Evolutionary conservation across 176 grass and related monocot species (phyloP).

Genomic region (Puya raimondii): DNA sequence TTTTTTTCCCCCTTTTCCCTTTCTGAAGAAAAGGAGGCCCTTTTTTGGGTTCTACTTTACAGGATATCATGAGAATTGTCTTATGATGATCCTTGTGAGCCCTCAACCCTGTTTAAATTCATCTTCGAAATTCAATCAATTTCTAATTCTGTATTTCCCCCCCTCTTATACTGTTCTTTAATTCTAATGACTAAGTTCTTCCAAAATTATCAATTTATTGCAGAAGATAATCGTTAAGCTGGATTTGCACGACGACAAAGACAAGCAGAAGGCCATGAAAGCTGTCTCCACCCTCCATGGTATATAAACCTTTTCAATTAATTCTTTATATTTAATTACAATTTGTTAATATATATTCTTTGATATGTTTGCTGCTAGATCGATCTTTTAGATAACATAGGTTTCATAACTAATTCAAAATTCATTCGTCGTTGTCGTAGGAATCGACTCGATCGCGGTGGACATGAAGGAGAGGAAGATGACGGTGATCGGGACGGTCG

Average conservation of each 20-base stretch:
- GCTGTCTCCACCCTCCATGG: slow-evolving; percentile 60
- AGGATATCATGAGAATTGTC: too few relatives aligned
- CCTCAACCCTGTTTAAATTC: too few relatives aligned
- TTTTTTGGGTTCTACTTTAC: too few relatives aligned
- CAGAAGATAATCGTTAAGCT: slow-evolving; percentile 81
- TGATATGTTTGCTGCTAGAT: too few relatives aligned
- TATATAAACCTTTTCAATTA: slow-evolving; percentile 1
- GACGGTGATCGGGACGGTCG: slow-evolving; percentile 4
- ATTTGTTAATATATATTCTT: too few relatives aligned
- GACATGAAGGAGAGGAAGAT: slow-evolving; percentile 13
- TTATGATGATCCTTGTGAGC: too few relatives aligned
- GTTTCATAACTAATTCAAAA: too few relatives aligned
- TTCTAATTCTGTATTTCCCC: not conserved
- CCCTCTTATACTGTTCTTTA: not conserved
- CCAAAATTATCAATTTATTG: not conserved
- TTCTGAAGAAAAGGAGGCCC: too few relatives aligned
- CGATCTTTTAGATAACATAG: too few relatives aligned
- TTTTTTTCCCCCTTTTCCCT: too few relatives aligned
- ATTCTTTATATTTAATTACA: not conserved
- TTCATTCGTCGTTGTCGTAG: too few relatives aligned
- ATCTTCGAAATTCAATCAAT: too few relatives aligned
- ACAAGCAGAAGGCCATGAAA: slow-evolving; percentile 88
- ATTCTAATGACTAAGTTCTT: not conserved
- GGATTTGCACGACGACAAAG: slow-evolving; percentile 78
- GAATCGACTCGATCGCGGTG: slow-evolving; percentile 4